Base-by-base conservation (phyloP, 2,329 filamentous ascomycete species). In the Fusarium bactridioides region DNA sequence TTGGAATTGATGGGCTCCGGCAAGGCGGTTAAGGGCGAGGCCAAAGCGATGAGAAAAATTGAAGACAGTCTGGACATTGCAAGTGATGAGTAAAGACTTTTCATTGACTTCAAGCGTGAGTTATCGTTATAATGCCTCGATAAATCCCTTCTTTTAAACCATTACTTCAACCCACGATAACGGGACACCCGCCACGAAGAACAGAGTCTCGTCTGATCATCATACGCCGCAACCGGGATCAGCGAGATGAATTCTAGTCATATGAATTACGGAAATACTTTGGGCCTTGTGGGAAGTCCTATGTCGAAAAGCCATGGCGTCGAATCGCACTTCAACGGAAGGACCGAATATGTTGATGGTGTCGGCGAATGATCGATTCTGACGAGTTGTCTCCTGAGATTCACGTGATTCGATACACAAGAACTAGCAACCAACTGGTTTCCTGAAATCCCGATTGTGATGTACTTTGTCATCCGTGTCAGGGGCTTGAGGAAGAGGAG, bases 281-380 rank as follows among this genome's bases (percentile, higher is more conserved):
- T 25, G 44, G 54, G 53, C 23, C 41, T 56, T 44, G 21, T 73
- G 58, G 38, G 33, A 54, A 31, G 29, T 21, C 62, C 38, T 59
- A 18, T 41, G 44, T 60, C 51, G 61, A 43, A 57, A 59, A 61
- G 48, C 53, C 53, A 70, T 45, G 51, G 50, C 37, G 33, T 29
- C 56, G 48, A 38, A 61, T 38, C 43, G 33, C 45, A 27, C 47
- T 58, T 59, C 40, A 33, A 61, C 67, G 70, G 70, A 65, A 48
- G 51, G 67, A 23, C 70, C 70, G 70, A 71, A 65, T 57, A 41
- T 41, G 53, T 45, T 37, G 19, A 67, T 67, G 51, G 61, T 54
- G 48, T 48, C 43, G 15, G 47, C n/a, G 35, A 48, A 43, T 38
- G 40, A 47, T 37, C 38, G 21, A 53, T 27, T 43, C 41, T 21